Evolutionary conservation across 768 basidiomycete genomes (phyloP).

Genomic region (Inosperma sp.): DNA sequence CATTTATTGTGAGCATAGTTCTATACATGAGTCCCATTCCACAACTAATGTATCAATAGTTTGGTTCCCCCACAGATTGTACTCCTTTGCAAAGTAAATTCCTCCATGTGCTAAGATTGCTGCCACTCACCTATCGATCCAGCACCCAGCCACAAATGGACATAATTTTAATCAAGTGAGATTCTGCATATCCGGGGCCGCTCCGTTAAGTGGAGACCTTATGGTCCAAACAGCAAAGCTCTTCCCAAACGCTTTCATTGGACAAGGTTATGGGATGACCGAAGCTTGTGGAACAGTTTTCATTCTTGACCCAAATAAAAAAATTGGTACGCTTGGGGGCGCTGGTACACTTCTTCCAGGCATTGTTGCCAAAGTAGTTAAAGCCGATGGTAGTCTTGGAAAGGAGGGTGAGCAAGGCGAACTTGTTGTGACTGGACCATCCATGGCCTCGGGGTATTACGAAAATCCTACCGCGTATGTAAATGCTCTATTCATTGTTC

Average conservation of each 20-base stretch:
- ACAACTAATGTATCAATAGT: slow-evolving; percentile 25
- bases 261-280: slow-evolving; percentile 66
- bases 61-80: slow-evolving; percentile 65
- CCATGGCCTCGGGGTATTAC: slow-evolving; percentile 55
- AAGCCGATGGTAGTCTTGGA: slow-evolving; percentile 52
- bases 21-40: background rate
- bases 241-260: slow-evolving; percentile 56
- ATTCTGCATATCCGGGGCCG: slow-evolving; percentile 55
- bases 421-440: slow-evolving; percentile 54
- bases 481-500: slow-evolving; percentile 8
- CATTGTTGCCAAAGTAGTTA: slow-evolving; percentile 50
- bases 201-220: slow-evolving; percentile 57
- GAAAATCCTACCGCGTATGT: slow-evolving; percentile 58
- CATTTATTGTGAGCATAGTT: slow-evolving; percentile 45
- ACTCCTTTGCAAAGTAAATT: slow-evolving; percentile 56
- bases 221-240: slow-evolving; percentile 40
- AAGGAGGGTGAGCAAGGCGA: slow-evolving; percentile 59
- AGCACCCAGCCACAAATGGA: slow-evolving; percentile 51
- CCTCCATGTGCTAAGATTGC: background rate
- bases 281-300: slow-evolving; percentile 55
- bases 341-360: slow-evolving; percentile 59
- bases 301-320: slow-evolving; percentile 40
- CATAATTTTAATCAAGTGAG: slow-evolving; percentile 51
- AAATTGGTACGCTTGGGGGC: slow-evolving; percentile 48
- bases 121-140: slow-evolving; percentile 4